Conservation (phyloP, 2,329 filamentous ascomycete genomes). For the Aspergillus fumigatiaffinis region DNA sequence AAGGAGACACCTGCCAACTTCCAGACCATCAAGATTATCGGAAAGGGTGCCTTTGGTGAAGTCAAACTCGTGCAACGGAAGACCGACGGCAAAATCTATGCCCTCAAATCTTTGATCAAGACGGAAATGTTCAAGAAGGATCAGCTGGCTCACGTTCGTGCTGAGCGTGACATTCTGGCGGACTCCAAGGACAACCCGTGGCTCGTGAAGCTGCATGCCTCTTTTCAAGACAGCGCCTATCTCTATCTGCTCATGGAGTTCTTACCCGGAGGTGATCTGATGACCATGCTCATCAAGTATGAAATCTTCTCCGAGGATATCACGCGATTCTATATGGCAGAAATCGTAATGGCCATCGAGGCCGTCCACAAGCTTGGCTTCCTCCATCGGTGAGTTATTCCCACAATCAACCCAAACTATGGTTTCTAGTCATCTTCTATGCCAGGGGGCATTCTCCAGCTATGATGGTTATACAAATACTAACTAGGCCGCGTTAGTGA, state of each 20-base stretch:
- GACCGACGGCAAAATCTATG: slow-evolving; percentile 94
- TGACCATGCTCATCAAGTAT: slow-evolving; percentile 99
- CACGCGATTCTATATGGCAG: slow-evolving; percentile 97
- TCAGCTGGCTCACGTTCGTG: slow-evolving; percentile 92
- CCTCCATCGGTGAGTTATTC: slow-evolving; percentile 77
- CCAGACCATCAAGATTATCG: slow-evolving; percentile 94
- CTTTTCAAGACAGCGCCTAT: slow-evolving; percentile 94
- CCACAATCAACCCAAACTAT: slow-evolving; percentile 1
- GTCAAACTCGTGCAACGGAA: slow-evolving; percentile 97
- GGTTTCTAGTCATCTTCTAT: not conserved
- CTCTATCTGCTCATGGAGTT: slow-evolving; percentile 99
- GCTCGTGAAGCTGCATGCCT: slow-evolving; percentile 98
- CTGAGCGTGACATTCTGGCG: slow-evolving; percentile 94
- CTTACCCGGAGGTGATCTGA: slow-evolving; percentile 92
- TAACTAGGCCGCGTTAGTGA: slow-evolving; percentile 56
- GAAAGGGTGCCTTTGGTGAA: slow-evolving; percentile 97
- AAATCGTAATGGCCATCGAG: slow-evolving; percentile 96
- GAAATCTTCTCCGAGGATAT: slow-evolving; percentile 99
- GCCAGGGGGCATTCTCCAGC: not conserved
- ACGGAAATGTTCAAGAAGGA: slow-evolving; percentile 99
- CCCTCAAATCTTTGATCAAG: slow-evolving; percentile 97
- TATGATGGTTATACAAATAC: slow-evolving; percentile 14
- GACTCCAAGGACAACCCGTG: slow-evolving; percentile 96
- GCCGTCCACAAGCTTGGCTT: slow-evolving; percentile 97
- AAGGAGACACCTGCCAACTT: slow-evolving; percentile 94